These are phyloP conservation scores for Globisporangium barbulae DNA, from an alignment of 352 stramenopile species.

Conservation along the genomic window DNA sequence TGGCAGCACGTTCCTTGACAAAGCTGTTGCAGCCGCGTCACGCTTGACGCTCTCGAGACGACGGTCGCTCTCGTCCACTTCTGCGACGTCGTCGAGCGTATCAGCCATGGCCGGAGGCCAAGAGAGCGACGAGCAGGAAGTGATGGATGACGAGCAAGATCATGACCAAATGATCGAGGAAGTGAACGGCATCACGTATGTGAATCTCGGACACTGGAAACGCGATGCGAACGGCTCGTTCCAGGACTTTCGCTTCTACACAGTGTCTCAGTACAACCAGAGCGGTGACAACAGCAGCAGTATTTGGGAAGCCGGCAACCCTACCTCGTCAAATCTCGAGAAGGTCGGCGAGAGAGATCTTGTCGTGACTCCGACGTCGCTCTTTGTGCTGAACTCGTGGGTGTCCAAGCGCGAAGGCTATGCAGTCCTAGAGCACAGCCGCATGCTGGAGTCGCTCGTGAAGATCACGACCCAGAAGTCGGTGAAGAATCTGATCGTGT, in stretches of 20 bases:
- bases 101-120: constrained; percentile 7
- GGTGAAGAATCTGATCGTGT: constrained; percentile 61
- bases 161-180: constrained; percentile 19
- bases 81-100: constrained; percentile 7
- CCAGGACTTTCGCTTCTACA: constrained; percentile 51
- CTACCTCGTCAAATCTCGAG: constrained; percentile 7
- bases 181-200: constrained; percentile 23
- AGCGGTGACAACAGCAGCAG: not conserved
- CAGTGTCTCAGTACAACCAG: constrained; percentile 29
- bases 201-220: constrained; percentile 53
- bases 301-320: not conserved
- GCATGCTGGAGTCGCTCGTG: constrained; percentile 43
- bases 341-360: constrained; percentile 62
- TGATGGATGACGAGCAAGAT: constrained; percentile 14
- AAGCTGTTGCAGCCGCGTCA: constrained; percentile 60
- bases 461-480: constrained; percentile 58
- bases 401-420: constrained; percentile 37
- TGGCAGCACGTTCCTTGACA: constrained; percentile 69
- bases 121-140: constrained; percentile 13
- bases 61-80: constrained; percentile 32
- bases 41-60: constrained; percentile 32
- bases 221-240: constrained; percentile 24
- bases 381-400: constrained; percentile 49
- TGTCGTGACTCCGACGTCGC: constrained; percentile 49
- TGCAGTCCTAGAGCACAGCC: constrained; percentile 59